phyloP scores from a whole-genome alignment of 1,139 yeast genomes.

The Kodamaea derodonti region DNA sequence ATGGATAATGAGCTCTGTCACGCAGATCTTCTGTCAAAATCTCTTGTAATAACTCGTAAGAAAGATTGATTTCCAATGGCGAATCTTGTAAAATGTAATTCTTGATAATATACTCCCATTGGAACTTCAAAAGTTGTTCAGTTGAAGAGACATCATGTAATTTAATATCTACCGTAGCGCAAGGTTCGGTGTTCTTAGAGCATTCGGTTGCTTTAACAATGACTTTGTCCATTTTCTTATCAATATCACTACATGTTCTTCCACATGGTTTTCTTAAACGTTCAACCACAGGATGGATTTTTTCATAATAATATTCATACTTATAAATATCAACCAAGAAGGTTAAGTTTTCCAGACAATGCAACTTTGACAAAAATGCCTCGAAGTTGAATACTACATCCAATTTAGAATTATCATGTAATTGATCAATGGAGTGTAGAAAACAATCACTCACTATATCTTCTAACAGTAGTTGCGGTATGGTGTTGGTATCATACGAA shows the following conservation, averaged over 20 bases:
- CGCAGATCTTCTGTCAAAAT: slow-evolving; percentile 26
- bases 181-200: not conserved
- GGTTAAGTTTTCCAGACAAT: slow-evolving; percentile 44
- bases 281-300: slow-evolving; percentile 13
- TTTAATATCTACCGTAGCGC: not conserved
- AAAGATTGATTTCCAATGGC: slow-evolving; percentile 43
- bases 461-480: slow-evolving; percentile 8
- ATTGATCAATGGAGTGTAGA: slow-evolving; percentile 14
- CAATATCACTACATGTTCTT: slow-evolving; percentile 13
- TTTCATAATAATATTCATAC: slow-evolving; percentile 30
- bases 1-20: slow-evolving; percentile 34
- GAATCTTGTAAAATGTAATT: slow-evolving; percentile 31
- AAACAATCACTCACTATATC: slow-evolving; percentile 22
- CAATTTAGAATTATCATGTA: slow-evolving; percentile 9
- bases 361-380: slow-evolving; percentile 18
- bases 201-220: not conserved
- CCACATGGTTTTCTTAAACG: slow-evolving; percentile 13
- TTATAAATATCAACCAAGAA: slow-evolving; percentile 45
- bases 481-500: slow-evolving; percentile 2
- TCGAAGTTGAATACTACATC: slow-evolving; percentile 13
- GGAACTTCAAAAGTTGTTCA: slow-evolving; percentile 8
- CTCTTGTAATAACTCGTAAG: slow-evolving; percentile 29
- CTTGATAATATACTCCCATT: slow-evolving; percentile 30
- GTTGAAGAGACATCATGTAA: not conserved
- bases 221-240: not conserved